These are phyloP conservation scores for Craspedostauros australis DNA, from an alignment of 108 stramenopile species.

Conservation along the genomic window DNA sequence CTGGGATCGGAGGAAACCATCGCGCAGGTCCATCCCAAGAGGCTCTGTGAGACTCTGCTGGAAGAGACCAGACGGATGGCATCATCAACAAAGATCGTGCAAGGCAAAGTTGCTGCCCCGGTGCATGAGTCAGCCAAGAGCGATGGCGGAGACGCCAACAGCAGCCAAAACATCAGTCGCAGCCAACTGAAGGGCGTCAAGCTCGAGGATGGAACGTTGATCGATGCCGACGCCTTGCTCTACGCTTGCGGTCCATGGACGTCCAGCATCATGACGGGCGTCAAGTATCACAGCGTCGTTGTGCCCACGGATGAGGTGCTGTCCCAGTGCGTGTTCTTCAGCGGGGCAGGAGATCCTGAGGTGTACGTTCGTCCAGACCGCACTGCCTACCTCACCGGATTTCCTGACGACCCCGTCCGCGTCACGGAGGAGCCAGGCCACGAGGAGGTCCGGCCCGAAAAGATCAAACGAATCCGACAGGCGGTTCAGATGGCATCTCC, in stretches of 20 bases:
- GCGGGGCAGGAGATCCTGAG: constrained; percentile 49
- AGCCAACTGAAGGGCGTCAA: constrained; percentile 21
- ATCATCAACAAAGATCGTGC: constrained; percentile 13
- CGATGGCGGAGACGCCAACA: background rate
- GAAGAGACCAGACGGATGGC: constrained; percentile 7
- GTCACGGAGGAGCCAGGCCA: constrained; percentile 46
- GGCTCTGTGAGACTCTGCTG: constrained; percentile 40
- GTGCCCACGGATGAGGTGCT: constrained; percentile 32
- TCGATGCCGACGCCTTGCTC: constrained; percentile 30
- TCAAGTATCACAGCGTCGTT: constrained; percentile 49
- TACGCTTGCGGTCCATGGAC: constrained; percentile 61
- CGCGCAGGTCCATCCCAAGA: constrained; percentile 73
- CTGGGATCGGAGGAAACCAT: constrained; percentile 48
- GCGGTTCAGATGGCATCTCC: constrained; percentile 28
- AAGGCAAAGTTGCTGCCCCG: constrained; percentile 18
- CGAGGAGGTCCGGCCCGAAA: constrained; percentile 34
- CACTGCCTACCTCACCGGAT: constrained; percentile 47
- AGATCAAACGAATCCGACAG: constrained; percentile 10
- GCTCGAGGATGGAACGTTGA: constrained; percentile 28
- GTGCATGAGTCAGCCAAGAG: constrained; percentile 19
- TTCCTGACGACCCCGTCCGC: constrained; percentile 32
- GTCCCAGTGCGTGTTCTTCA: constrained; percentile 48
- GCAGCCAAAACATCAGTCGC: too few relatives aligned
- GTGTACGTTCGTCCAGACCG: constrained; percentile 51
- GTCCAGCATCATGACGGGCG: constrained; percentile 31